phyloP scores from a whole-genome alignment of 2,329 filamentous ascomycete genomes.

The Ceratocystis albifundus region DNA sequence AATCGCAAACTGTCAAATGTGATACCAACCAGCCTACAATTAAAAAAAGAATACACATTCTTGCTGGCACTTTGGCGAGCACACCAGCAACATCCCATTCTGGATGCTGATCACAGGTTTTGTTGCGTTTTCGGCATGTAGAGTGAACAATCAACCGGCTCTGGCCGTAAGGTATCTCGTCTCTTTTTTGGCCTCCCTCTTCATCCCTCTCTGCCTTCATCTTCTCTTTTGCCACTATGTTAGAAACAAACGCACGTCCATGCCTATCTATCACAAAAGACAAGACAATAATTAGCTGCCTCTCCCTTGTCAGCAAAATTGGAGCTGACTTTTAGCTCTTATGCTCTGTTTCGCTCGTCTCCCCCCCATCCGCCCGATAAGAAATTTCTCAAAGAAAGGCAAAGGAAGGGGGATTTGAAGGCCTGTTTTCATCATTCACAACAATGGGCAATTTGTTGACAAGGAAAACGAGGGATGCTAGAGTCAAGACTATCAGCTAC shows the following conservation, averaged over 20 bases:
- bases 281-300: constrained; percentile 2
- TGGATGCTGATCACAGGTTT: not conserved
- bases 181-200: not conserved
- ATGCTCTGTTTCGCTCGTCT: not conserved
- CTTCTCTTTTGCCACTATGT: constrained; percentile 2
- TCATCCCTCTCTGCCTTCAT: not conserved
- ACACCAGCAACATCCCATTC: not conserved
- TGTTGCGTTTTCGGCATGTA: not conserved
- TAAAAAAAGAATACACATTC: not conserved
- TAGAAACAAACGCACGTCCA: constrained; percentile 10
- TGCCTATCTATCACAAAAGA: not conserved
- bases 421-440: not conserved
- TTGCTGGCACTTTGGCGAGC: not conserved
- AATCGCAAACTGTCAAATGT: not conserved
- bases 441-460: not conserved
- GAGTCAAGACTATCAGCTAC: not conserved
- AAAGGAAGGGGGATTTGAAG: not conserved
- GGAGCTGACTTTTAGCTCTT: not conserved
- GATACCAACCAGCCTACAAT: not conserved
- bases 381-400: not conserved
- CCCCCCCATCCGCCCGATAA: not conserved
- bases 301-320: not conserved
- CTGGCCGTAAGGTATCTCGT: not conserved
- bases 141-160: not conserved
- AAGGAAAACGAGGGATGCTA: not conserved